Percentiles rank a stretch among this genome's conserved stretches.
Evolutionary conservation across 164 flowering plant genomes (phyloP).

Genomic region (Vitis vinifera): ASM3070453v1 NC_081823.1:3872001-3872500

Average conservation of each 20-base stretch:
- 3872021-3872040: neutral
- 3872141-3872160: too few relatives aligned
- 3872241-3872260: neutral
- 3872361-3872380: neutral
- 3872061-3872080: conserved; percentile 21
- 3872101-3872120: conserved; percentile 4
- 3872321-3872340: neutral
- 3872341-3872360: neutral
- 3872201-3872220: neutral
- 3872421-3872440: neutral
- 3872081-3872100: conserved; percentile 16
- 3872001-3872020: too few relatives aligned
- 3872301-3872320: neutral
- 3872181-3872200: neutral
- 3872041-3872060: conserved; percentile 16
- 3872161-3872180: too few relatives aligned
- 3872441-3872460: neutral
- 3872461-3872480: too few relatives aligned
- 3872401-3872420: neutral
- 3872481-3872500: too few relatives aligned
- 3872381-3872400: neutral
- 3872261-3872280: neutral
- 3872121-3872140: too few relatives aligned
- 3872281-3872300: neutral
- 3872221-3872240: neutral